Evolutionary conservation across 306 rosid species (phyloP).

Genomic region (Adenanthera pavonina): DNA sequence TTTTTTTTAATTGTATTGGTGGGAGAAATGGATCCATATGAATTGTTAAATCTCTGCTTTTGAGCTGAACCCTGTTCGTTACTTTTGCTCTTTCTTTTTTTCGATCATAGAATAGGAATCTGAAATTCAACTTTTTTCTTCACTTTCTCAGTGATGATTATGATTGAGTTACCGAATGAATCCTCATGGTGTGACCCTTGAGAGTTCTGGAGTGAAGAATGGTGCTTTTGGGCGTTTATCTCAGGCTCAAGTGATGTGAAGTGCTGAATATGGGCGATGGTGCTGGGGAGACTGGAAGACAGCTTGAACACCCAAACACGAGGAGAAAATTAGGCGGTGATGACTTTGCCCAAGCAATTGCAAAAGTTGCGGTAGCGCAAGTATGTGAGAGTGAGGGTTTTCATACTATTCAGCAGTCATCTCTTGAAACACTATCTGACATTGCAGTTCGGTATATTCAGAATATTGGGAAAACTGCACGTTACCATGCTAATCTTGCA

Average conservation of each 20-base stretch:
- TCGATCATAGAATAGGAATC: constrained; percentile 9
- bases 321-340: constrained; percentile 58
- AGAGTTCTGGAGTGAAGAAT: constrained; percentile 38
- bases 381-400: constrained; percentile 80
- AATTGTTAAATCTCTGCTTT: constrained; percentile 28
- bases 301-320: constrained; percentile 56
- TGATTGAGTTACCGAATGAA: constrained; percentile 17
- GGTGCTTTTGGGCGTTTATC: constrained; percentile 46
- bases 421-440: constrained; percentile 64
- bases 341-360: constrained; percentile 64
- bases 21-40: neutral
- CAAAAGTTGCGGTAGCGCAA: constrained; percentile 67
- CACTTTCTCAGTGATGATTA: constrained; percentile 42
- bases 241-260: constrained; percentile 68
- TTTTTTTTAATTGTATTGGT: neutral
- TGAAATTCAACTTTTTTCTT: neutral
- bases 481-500: constrained; percentile 65
- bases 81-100: neutral
- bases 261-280: constrained; percentile 95
- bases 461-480: constrained; percentile 69
- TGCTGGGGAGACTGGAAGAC: constrained; percentile 80
- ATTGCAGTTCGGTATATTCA: constrained; percentile 57
- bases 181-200: constrained; percentile 31
- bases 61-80: neutral
- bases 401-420: constrained; percentile 78